Base-by-base conservation (phyloP, 768 basidiomycete species). In the Suillus bovinus region DNA sequence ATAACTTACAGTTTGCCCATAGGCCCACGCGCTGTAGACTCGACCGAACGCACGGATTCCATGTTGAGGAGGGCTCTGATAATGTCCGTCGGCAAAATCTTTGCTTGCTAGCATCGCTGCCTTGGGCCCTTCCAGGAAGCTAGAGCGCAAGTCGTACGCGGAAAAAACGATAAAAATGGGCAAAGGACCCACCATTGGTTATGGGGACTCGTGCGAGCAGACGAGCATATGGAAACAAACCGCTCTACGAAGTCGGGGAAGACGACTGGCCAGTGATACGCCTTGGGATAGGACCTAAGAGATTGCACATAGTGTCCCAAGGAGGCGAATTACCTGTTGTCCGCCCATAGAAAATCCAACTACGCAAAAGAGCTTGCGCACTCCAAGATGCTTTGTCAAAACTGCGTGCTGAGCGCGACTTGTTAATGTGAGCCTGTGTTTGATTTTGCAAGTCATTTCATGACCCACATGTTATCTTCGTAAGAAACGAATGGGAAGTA, bases 321-420 rank as follows among this genome's bases (percentile, higher is more conserved):
- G 54, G 33, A 61, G 38, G 52, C 56, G 33, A 36, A 61, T 9
- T n/a, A 76, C 79, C 71, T 80, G 78, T 67, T 86, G 84, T 11
- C 80, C 85, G 34, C 85, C 84, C 85, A 86, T 87, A 1, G 83
- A 84, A 62, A 85, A 82, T 6, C 85, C 85, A 29, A 84, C 69
- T 17, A 79, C 84, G 39, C 80, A 77, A 61, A 72, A 78, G 3
- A 82, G 67, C 63, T 80, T 80, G 58, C 76, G 71, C 9, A 86
- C 70, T 4, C 77, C 79, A 29, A 85, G 76, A 24, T 64, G 69
- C 52, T 83, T 75, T 38, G 81, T 82, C 29, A 85, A 76, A 7
- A 86, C 82, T 22, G 78, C 76, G 65, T 85, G 75, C 66, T 86
- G 85, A 22, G 84, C 85, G 38, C 81, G 83, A 63, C 85, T 49